A percentile compares a stretch with the other conserved stretches of the same genome.
Evolutionary conservation across 2,329 filamentous ascomycete genomes (phyloP).

Genomic region (Trichoderma sp.): DNA sequence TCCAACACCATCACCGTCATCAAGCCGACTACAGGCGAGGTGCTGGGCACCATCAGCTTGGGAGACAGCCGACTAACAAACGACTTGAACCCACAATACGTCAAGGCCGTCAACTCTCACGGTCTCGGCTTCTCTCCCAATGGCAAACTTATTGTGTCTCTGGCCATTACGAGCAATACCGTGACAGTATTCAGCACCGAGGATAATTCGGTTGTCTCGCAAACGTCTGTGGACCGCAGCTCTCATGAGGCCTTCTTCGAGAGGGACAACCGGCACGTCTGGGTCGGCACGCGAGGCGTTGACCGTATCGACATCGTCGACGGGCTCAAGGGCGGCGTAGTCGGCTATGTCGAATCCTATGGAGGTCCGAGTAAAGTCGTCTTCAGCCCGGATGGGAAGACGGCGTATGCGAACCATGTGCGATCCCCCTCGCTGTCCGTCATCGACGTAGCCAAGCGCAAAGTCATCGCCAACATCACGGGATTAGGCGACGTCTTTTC

Average conservation of each 20-base stretch:
- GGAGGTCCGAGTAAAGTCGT: conserved; percentile 23
- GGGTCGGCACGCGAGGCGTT: conserved; percentile 22
- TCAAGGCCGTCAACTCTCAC: conserved; percentile 20
- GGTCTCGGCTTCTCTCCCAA: conserved; percentile 22
- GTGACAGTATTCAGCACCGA: conserved; percentile 21
- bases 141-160: conserved; percentile 21
- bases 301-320: conserved; percentile 22
- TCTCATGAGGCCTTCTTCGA: conserved; percentile 24
- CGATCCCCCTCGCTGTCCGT: conserved; percentile 20
- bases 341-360: conserved; percentile 15
- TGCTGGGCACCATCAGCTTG: conserved; percentile 21
- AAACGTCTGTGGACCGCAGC: conserved; percentile 19
- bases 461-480: conserved; percentile 5
- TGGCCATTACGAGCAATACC: conserved; percentile 22
- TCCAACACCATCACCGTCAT: conserved; percentile 20
- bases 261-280: conserved; percentile 21
- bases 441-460: conserved; percentile 19
- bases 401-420: conserved; percentile 22
- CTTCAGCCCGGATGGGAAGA: conserved; percentile 21
- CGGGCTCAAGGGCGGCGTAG: conserved; percentile 18
- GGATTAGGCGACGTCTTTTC: conserved; percentile 19
- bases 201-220: conserved; percentile 21
- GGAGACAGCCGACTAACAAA: conserved; percentile 13
- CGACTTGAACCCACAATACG: conserved; percentile 21
- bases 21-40: conserved; percentile 18